Percentiles rank a stretch among this genome's conserved stretches.
Conservation (phyloP, 23 red algal species). For the Gracilaria domingensis region DNA sequence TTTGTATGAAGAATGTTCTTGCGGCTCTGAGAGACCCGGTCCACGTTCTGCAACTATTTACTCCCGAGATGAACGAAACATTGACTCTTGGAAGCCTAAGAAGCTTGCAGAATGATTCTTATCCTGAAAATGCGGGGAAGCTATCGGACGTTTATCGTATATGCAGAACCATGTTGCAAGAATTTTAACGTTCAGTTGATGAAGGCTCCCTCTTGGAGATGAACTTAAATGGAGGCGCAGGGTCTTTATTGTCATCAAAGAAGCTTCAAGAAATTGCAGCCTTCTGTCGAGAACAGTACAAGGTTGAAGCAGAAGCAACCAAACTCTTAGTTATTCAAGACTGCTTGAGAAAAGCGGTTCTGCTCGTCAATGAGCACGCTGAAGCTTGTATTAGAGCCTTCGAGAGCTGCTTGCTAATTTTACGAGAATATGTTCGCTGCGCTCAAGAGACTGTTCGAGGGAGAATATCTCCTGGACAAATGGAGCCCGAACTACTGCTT, state of each 20-base stretch:
- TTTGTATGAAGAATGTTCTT: slow-evolving; percentile 58
- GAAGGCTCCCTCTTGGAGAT: slow-evolving; percentile 57
- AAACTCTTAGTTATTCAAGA: slow-evolving; percentile 27
- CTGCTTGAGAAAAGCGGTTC: slow-evolving; percentile 51
- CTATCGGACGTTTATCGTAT: slow-evolving; percentile 49
- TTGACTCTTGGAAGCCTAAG: neutral
- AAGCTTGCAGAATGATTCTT: neutral
- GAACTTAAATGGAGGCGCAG: slow-evolving; percentile 25
- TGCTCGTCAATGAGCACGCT: slow-evolving; percentile 14
- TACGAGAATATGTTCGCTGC: slow-evolving; percentile 54
- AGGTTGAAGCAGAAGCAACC: slow-evolving; percentile 27
- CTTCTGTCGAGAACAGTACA: slow-evolving; percentile 64
- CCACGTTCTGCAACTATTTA: slow-evolving; percentile 41
- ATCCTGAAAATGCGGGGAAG: neutral
- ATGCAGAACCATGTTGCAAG: slow-evolving; percentile 41
- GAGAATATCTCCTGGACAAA: neutral
- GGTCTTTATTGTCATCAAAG: slow-evolving; percentile 43
- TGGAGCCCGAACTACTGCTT: neutral
- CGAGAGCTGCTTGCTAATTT: slow-evolving; percentile 56
- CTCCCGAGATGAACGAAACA: slow-evolving; percentile 16
- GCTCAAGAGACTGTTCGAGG: slow-evolving; percentile 43
- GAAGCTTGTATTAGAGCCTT: slow-evolving; percentile 53
- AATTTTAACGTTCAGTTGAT: slow-evolving; percentile 11
- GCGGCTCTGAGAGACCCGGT: slow-evolving; percentile 52
- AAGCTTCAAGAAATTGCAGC: slow-evolving; percentile 36